Evolutionary conservation across 352 stramenopile species (phyloP), one percentile per base, ranked within the genome.

Genomic region (Plasmopara muralis): DNA sequence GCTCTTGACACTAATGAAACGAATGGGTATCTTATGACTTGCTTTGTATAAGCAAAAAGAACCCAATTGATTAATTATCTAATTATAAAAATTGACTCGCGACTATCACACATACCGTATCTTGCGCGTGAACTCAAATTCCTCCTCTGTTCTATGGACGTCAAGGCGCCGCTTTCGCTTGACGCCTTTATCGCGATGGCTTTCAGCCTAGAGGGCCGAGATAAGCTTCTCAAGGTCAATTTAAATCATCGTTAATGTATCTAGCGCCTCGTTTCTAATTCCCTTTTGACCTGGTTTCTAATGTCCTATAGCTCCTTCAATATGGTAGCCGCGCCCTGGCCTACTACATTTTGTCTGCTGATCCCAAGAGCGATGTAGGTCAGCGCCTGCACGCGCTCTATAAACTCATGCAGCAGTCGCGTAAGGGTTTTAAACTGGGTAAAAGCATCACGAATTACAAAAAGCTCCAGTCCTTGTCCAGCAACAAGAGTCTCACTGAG

Each of bases 151-250:
- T 3, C 20, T 25, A 25, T 25, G 20, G 20, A 25, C 20, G 20
- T 25, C 20, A 25, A 25, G 20, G 20, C 20, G 20, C 20, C 20
- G 20, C 20, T 25, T 25, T 25, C 20, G 3, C 41, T 88, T 14
- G 74, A 89, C 64, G 64, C 66, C 29, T 68, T 71, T 48, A 64
- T 80, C 12, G 71, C 85, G 51, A 66, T 92, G 13, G 77, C 75
- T 37, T 92, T 87, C 62, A 81, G 68, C 55, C 68, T 94, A 18
- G 84, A 94, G 47, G 84, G 84, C 28, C 75, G 84, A 52, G 84
- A 94, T 62, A 94, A 94, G 60, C 72, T 94, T 61, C 87, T 81
- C 62, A 94, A 94, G 69, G 71, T 92, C 20, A n/a, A 4, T 5
- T 8, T 35, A 6, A 12, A 35, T 35, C n/a, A 48, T n/a, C 1